phyloP scores from a whole-genome alignment of 2,329 filamentous ascomycete genomes.

The Sporothrix protearum region DNA sequence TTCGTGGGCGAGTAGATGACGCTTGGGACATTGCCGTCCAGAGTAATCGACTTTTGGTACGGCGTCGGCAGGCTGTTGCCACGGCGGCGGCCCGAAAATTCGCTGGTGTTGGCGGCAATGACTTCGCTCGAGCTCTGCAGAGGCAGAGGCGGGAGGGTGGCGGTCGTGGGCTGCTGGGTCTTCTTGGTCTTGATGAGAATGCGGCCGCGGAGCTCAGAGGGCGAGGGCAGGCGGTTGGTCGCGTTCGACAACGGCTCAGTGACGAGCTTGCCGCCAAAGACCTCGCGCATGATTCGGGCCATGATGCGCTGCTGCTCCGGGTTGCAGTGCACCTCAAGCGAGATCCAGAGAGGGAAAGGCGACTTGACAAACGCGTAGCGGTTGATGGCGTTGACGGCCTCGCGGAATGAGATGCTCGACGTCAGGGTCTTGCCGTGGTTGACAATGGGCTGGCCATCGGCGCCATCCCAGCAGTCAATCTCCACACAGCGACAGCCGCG shows the following conservation, averaged over 20 bases:
- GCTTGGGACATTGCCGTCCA: constrained; percentile 42
- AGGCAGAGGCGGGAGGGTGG: constrained; percentile 1
- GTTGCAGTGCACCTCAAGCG: constrained; percentile 91
- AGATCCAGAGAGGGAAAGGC: constrained; percentile 88
- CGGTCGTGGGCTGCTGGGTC: constrained; percentile 48
- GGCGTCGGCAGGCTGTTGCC: constrained; percentile 76
- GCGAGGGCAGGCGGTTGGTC: constrained; percentile 70
- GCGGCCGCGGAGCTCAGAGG: constrained; percentile 76
- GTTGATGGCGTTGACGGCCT: constrained; percentile 89
- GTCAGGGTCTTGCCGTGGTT: constrained; percentile 89
- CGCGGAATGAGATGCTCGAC: constrained; percentile 80
- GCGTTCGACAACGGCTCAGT: constrained; percentile 69
- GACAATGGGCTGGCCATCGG: constrained; percentile 80
- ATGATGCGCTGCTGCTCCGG: constrained; percentile 78
- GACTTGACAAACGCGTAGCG: constrained; percentile 89
- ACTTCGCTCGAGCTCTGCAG: constrained; percentile 25
- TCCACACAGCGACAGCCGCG: constrained; percentile 93
- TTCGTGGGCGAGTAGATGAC: constrained; percentile 14
- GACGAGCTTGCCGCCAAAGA: constrained; percentile 77
- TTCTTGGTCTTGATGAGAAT: constrained; percentile 96
- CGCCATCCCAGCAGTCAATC: constrained; percentile 96
- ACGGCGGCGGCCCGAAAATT: constrained; percentile 46
- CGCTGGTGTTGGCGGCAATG: constrained; percentile 28
- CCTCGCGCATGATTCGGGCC: constrained; percentile 82
- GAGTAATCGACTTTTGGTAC: constrained; percentile 59